phyloP scores from a whole-genome alignment of 2,329 filamentous ascomycete genomes.

The Hypoxylon sp. region DNA sequence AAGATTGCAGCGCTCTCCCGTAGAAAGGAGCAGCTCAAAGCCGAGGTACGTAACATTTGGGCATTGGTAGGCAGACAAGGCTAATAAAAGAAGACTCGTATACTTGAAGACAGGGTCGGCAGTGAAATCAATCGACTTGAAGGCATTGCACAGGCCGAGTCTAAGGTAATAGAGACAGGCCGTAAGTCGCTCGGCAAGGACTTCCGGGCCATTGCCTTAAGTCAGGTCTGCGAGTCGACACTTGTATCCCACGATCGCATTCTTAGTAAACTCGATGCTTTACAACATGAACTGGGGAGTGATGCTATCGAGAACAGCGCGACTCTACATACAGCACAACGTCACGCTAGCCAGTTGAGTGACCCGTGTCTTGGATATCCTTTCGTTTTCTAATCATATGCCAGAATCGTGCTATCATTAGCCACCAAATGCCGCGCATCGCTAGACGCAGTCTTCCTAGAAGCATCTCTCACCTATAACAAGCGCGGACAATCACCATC shows the following conservation, averaged over 20 bases:
- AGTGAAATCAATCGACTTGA: constrained; percentile 7
- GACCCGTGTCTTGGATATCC: neutral
- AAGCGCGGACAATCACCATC: constrained; percentile 3
- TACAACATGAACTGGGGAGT: constrained; percentile 37
- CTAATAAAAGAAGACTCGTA: constrained; percentile 15
- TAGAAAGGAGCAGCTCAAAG: constrained; percentile 17
- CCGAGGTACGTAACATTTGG: constrained; percentile 18
- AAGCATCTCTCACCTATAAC: constrained; percentile 28
- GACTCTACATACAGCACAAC: constrained; percentile 37
- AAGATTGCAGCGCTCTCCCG: constrained; percentile 20
- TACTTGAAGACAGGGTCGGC: constrained; percentile 13
- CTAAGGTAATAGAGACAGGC: neutral
- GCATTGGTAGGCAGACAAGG: neutral
- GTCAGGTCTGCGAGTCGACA: constrained; percentile 21
- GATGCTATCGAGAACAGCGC: constrained; percentile 23
- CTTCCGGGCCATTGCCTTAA: constrained; percentile 2
- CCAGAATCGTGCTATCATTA: constrained; percentile 38
- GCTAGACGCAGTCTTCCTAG: constrained; percentile 35
- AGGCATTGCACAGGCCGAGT: neutral
- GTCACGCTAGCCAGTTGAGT: constrained; percentile 43
- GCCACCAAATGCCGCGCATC: constrained; percentile 37
- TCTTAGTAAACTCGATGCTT: constrained; percentile 37
- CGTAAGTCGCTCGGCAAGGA: neutral
- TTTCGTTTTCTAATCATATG: constrained; percentile 6
- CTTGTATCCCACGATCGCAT: constrained; percentile 38